Base-by-base conservation (phyloP, 2,329 filamentous ascomycete species). In the Stachybotrys chlorohalonatus region DNA sequence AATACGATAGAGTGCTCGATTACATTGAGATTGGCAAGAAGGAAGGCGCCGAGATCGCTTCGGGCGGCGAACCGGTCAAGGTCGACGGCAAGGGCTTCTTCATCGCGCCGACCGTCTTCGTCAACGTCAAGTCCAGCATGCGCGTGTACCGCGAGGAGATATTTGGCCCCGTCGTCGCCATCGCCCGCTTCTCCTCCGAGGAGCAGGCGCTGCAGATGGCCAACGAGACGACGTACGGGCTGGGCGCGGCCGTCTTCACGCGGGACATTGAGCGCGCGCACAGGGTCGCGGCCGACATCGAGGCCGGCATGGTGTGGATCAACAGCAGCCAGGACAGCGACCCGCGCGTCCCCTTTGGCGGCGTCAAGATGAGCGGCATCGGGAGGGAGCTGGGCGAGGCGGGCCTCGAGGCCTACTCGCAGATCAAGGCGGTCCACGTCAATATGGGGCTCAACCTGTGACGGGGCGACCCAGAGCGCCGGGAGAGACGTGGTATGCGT, bases 71-170 rank as follows among this genome's bases (percentile, higher is more conserved):
- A n/a, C 46, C 46, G 3, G 11, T 16, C 9, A 84, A 61, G 24
- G 57, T 59, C 3, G 57, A 63, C 64, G 83, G 84, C 71, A 84
- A 89, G 78, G 88, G 88, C 55, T 94, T 87, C 81, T 94, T 91
- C 77, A 90, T 94, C 71, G 76, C 92, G 77, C 89, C 89, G 36
- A 94, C 89, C 65, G 88, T 94, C 73, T 94, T 95, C 78, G 84
- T 82, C 68, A 84, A 90, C 64, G 89, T 65, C 39, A 58, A 58
- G 45, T 48, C 60, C 49, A 56, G 56, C 90, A 93, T 93, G 88
- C 90, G 88, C 80, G 91, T 95, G 66, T 85, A 90, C 74, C 82
- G 89, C 70, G 89, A 94, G 75, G 90, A 95, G 75, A 93, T 94
- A 71, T 95, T 95, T 69, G 90, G 90, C 58, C 90, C 90, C 54